A percentile compares a stretch with the other conserved stretches of the same genome.
These are phyloP conservation scores for Blakeslea trispora DNA, from an alignment of 371 early-diverging fungal genomes.

Conservation along the genomic window DNA sequence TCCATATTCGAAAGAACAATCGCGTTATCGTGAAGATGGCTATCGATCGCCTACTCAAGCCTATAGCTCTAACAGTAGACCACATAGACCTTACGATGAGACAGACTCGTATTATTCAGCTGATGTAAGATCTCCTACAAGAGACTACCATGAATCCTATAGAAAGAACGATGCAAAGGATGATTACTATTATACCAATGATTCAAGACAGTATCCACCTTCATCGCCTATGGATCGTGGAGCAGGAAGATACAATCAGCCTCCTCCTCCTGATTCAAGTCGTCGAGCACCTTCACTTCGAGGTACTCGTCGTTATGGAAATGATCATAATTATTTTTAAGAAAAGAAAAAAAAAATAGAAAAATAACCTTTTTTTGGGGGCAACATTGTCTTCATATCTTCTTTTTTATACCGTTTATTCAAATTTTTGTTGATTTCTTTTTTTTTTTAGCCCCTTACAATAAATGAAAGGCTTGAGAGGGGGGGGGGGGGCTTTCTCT, in stretches of 20 bases:
- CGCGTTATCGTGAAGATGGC: not conserved
- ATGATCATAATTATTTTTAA: constrained; percentile 21
- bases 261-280: constrained; percentile 1
- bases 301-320: constrained; percentile 20
- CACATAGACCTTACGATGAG: not conserved
- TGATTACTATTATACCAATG: constrained; percentile 5
- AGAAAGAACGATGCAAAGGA: constrained; percentile 5
- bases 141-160: not conserved
- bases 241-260: constrained; percentile 5
- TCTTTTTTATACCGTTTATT: not conserved
- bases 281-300: constrained; percentile 12
- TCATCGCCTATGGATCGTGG: constrained; percentile 6
- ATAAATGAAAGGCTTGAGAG: not conserved
- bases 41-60: not conserved
- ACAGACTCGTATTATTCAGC: not conserved
- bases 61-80: not conserved
- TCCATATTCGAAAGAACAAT: not conserved
- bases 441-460: not conserved
- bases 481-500: no score
- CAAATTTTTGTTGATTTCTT: not conserved
- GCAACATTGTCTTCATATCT: not conserved
- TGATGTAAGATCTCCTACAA: not conserved
- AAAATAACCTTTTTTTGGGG: no score
- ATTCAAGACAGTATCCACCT: constrained; percentile 4
- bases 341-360: no score